phyloP scores from a whole-genome alignment of 306 rosid species.

The Trichosanthes truncata region DNA sequence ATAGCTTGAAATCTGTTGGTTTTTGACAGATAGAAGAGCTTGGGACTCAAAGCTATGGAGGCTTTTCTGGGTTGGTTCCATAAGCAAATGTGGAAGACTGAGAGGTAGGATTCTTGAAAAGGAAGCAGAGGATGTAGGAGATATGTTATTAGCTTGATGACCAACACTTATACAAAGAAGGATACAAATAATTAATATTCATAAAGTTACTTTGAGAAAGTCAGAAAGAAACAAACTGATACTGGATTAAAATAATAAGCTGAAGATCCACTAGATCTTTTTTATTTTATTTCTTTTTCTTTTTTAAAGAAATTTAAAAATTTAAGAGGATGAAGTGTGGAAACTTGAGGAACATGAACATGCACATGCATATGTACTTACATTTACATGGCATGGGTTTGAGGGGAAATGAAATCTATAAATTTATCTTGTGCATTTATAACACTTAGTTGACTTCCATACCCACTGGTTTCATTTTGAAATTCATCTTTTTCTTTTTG shows the following conservation, averaged over 20 bases:
- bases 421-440: not conserved
- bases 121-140: slow-evolving; percentile 1
- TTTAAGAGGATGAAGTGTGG: not conserved
- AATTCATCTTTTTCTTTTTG: not conserved
- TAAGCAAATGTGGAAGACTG: slow-evolving; percentile 13
- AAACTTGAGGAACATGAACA: slow-evolving; percentile 9
- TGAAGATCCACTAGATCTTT: slow-evolving; percentile 3
- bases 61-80: slow-evolving; percentile 29
- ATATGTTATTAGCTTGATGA: slow-evolving; percentile 5
- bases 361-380: not conserved
- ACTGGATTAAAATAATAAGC: slow-evolving; percentile 3
- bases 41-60: slow-evolving; percentile 27
- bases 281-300: not conserved
- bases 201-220: slow-evolving; percentile 7
- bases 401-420: not conserved
- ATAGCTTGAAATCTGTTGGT: slow-evolving; percentile 10
- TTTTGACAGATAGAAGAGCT: slow-evolving; percentile 28
- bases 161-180: not conserved
- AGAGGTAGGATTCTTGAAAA: slow-evolving; percentile 1
- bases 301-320: not conserved
- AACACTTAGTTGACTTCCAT: slow-evolving; percentile 7
- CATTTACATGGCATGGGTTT: not conserved
- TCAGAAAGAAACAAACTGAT: slow-evolving; percentile 3
- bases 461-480: not conserved
- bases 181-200: not conserved